phyloP scores from a whole-genome alignment of 768 basidiomycete genomes.

The Suillus cothurnatus region DNA sequence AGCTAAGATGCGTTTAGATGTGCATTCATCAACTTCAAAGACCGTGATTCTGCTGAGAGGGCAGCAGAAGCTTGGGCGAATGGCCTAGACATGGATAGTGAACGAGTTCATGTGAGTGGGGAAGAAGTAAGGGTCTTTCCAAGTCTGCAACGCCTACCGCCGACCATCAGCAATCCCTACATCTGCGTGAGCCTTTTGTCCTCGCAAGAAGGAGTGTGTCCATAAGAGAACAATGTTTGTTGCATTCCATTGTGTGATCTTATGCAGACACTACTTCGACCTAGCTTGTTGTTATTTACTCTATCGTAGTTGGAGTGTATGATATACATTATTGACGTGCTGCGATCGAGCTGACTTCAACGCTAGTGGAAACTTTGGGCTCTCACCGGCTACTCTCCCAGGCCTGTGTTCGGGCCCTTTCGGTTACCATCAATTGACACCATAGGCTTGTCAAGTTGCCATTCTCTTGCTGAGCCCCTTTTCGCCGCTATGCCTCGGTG shows the following conservation, averaged over 20 bases:
- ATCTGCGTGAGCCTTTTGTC: slow-evolving; percentile 14
- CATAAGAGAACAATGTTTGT: slow-evolving; percentile 2
- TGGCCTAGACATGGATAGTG: slow-evolving; percentile 84
- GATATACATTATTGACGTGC: slow-evolving; percentile 4
- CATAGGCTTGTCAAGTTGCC: no score
- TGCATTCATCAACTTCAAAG: slow-evolving; percentile 94
- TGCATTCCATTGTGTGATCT: not conserved
- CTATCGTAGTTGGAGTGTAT: slow-evolving; percentile 2
- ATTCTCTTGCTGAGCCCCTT: no score
- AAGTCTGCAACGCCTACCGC: slow-evolving; percentile 32
- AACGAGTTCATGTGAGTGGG: slow-evolving; percentile 82
- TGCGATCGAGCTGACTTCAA: not conserved
- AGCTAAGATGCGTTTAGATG: no score
- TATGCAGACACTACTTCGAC: not conserved
- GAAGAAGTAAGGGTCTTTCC: slow-evolving; percentile 58
- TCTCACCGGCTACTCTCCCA: no score
- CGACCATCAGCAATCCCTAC: slow-evolving; percentile 12
- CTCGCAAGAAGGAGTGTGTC: not conserved
- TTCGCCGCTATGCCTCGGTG: no score
- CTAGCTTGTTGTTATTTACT: not conserved
- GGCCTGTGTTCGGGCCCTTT: no score
- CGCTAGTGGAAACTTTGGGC: no score
- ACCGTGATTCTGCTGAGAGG: slow-evolving; percentile 78
- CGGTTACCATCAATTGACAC: no score
- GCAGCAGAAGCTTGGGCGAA: slow-evolving; percentile 91